Evolutionary conservation across 164 flowering plant genomes (phyloP).

Genomic region (Stephania yunnanensis): DNA sequence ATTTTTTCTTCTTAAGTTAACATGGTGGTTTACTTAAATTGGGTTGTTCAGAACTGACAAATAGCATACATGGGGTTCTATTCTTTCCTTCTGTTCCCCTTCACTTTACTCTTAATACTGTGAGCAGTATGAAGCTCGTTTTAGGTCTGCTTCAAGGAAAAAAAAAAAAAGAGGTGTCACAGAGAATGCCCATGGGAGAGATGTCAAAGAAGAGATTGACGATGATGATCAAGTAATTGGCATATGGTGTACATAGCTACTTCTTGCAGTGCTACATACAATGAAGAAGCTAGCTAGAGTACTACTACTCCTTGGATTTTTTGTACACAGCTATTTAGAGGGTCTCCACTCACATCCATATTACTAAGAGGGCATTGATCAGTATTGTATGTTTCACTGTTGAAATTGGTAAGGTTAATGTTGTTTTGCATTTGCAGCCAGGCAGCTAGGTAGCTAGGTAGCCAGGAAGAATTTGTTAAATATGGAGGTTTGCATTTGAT

Average conservation of each 20-base stretch:
- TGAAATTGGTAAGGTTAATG: background rate
- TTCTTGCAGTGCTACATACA: background rate
- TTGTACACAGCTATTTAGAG: no score
- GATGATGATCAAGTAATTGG: background rate
- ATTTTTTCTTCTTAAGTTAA: background rate
- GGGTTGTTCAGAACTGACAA: conserved; percentile 25
- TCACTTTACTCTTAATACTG: conserved; percentile 13
- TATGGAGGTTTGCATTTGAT: conserved; percentile 4
- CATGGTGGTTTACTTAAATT: conserved; percentile 20
- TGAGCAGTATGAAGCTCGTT: conserved; percentile 27
- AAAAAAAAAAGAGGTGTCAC: conserved; percentile 18
- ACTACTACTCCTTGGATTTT: no score
- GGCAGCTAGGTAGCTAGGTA: background rate
- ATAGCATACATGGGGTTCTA: conserved; percentile 20
- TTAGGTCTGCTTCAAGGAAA: conserved; percentile 31
- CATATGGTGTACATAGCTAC: background rate
- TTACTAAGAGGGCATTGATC: background rate
- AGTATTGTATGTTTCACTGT: background rate
- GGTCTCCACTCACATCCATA: no score
- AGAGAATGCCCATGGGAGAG: conserved; percentile 7
- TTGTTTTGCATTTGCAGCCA: background rate
- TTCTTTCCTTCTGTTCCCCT: conserved; percentile 10
- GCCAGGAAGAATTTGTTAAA: conserved; percentile 2
- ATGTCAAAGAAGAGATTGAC: conserved; percentile 10
- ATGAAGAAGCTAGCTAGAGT: background rate